Evolutionary conservation across 2,329 filamentous ascomycete genomes (phyloP).

Genomic region (Arthrobotrys conoides): DNA sequence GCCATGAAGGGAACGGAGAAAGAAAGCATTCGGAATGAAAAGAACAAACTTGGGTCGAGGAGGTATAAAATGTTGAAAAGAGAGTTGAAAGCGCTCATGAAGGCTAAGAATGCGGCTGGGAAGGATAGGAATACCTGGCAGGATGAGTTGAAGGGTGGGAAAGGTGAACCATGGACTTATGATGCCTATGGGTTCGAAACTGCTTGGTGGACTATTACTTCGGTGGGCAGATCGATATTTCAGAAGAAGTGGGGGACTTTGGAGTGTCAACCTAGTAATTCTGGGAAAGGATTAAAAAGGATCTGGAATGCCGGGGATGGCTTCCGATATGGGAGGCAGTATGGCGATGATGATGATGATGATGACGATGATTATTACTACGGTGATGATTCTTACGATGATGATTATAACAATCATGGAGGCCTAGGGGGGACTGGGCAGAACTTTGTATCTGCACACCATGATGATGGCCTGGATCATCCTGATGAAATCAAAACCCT

Average conservation of each 20-base stretch:
- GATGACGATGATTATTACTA: neutral
- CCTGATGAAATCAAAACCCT: neutral
- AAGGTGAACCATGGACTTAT: slow-evolving; percentile 72
- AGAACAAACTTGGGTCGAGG: slow-evolving; percentile 25
- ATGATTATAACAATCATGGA: too few relatives aligned
- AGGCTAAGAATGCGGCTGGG: slow-evolving; percentile 60
- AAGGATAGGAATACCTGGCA: slow-evolving; percentile 71
- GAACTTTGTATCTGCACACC: too few relatives aligned
- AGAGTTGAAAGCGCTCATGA: slow-evolving; percentile 66
- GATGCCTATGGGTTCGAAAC: slow-evolving; percentile 65
- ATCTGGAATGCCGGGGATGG: neutral
- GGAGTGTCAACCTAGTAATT: slow-evolving; percentile 15
- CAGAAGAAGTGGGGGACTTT: slow-evolving; percentile 33
- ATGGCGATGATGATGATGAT: neutral
- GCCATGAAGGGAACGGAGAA: neutral
- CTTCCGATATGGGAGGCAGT: too few relatives aligned
- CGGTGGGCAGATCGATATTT: slow-evolving; percentile 2
- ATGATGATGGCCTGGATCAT: neutral
- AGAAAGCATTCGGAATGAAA: neutral
- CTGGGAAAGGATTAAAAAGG: neutral
- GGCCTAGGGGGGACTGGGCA: too few relatives aligned
- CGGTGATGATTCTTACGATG: neutral
- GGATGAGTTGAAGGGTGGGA: slow-evolving; percentile 70
- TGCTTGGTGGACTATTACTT: slow-evolving; percentile 27
- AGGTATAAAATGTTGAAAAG: slow-evolving; percentile 46